Base-by-base conservation (phyloP, 2,329 filamentous ascomycete species). In the Cladosporium austrohemisphaericum region DNA sequence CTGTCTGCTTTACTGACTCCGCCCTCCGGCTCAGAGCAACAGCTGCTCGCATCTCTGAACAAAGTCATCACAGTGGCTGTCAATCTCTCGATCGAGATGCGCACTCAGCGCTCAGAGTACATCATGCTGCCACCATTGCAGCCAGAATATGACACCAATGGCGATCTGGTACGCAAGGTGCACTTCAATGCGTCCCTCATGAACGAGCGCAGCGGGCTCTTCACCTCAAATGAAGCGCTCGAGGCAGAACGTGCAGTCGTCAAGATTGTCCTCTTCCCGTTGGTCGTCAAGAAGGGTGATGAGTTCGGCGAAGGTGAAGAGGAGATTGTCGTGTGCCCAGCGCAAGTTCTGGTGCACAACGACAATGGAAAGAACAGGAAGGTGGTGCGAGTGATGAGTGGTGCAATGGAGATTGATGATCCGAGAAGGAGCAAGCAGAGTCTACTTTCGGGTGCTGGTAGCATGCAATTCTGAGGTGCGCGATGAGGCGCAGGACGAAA, bases 121-220 rank as follows among this genome's bases (percentile, higher is more conserved):
- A 93, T 95, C 75, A 98, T 98, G 92, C 83, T 97, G 14, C 92
- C 93, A 22, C 93, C 93, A 4, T 76, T 95, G 49, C 88, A 93
- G 68, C 93, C 93, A 18, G 90, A 96, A 68, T 97, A 95, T 69
- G 91, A 97, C 68, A 85, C 84, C 60, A 89, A 93, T 55, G 93
- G 93, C 59, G 92, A 97, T 63, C 80, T 98, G 7, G 79, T 85
- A 13, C 86, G 88, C 48, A 92, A 91, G 50, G 88, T 97, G 8
- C 79, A 83, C 52, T 98, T 98, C 80, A 95, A 95, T 63, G 86
- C 92, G 1, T 81, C 86, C 25, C 80, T 95, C 62, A 97, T 98
- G 92, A 94, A 93, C 63, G 92, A 96, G 72, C 85, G 88, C 51
- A 88, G 84, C 52, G 85, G 86, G 33, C 81, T 85, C 55, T 78